Percentiles rank a stretch among this genome's conserved stretches.
Conservation (phyloP, 257 asterid genomes). For the Solanum infundibuliforme region DNA sequence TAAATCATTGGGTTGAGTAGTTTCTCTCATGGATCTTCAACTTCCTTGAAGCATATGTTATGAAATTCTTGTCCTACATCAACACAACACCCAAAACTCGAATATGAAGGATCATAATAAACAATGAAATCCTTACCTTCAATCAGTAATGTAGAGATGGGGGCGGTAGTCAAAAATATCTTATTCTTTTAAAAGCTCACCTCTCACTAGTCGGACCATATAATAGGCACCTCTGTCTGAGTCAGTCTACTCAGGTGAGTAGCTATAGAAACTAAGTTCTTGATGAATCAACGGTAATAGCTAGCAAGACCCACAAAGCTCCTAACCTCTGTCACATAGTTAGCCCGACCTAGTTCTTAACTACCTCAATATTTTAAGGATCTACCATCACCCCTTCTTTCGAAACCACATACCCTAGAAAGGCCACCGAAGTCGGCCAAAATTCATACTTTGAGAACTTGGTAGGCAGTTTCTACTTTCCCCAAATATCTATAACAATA, state of each 20-base stretch:
- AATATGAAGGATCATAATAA: not conserved
- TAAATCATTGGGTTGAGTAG: not conserved
- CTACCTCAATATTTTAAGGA: not conserved
- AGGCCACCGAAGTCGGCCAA: not conserved
- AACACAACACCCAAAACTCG: not conserved
- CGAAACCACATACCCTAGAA: not conserved
- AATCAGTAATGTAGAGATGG: not conserved
- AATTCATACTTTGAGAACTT: not conserved
- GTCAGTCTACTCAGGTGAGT: not conserved
- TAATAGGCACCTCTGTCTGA: not conserved
- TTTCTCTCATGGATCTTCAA: not conserved
- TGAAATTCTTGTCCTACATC: not conserved
- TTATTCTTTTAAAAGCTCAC: not conserved
- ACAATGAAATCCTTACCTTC: not conserved
- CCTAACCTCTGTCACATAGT: not conserved
- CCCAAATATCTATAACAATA: not conserved
- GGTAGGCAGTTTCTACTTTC: not conserved
- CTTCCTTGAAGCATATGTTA: not conserved
- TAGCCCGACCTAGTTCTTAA: not conserved
- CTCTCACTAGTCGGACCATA: not conserved
- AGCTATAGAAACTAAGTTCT: not conserved
- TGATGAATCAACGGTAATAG: not conserved
- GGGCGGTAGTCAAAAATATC: not conserved
- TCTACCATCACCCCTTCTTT: not conserved
- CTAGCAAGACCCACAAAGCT: not conserved